Base-by-base conservation (phyloP, 176 grass and related monocot species). In the Juncus effusus region DNA sequence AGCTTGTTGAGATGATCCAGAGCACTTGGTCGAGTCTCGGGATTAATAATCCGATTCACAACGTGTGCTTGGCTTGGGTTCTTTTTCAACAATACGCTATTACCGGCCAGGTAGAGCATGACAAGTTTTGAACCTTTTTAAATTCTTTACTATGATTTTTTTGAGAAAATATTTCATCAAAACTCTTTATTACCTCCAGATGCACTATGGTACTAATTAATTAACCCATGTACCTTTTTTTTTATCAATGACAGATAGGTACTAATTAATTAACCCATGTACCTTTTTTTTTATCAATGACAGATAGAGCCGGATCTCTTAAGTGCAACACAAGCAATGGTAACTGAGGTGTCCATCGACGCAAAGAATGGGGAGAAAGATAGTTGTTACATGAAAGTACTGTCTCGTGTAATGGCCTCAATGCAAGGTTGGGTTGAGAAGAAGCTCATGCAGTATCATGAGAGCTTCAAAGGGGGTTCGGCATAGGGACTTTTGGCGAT, bases 361-460 rank as follows among this genome's bases (percentile, higher is more conserved):
- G 69, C 80, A 2, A 93, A 67, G 80, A 81, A 78, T 35, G 72
- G 79, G 10, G 75, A 67, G 45, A 82, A 59, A 13, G 88, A 80
- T 7, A 76, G 82, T 3, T 79, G 85, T 54, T 93, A 93, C 73
- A 36, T 55, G 67, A 86, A 72, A 78, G 83, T 87, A 62, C 74
- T 99, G 6, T 42, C 84, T 2, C 56, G 82, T 61, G 80, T 57
- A 40, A 70, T 99, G 44, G 73, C 61, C 9, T 51, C 70, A 38
- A 99, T 99, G 80, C 88, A 86, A 72, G 85, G 72, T n/a, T 99
- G 94, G 88, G 60, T 84, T 7, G 94, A 97, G 85, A 97, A 84
- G 82, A 60, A 73, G 53, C 38, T 97, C 57, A 56, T 97, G 39
- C 82, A 89, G 36, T 97, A 97, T 75, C 88, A 93, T 11, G 83